These are phyloP conservation scores for Alnus rubra DNA, from an alignment of 306 rosid genomes.

Conservation along the genomic window DNA sequence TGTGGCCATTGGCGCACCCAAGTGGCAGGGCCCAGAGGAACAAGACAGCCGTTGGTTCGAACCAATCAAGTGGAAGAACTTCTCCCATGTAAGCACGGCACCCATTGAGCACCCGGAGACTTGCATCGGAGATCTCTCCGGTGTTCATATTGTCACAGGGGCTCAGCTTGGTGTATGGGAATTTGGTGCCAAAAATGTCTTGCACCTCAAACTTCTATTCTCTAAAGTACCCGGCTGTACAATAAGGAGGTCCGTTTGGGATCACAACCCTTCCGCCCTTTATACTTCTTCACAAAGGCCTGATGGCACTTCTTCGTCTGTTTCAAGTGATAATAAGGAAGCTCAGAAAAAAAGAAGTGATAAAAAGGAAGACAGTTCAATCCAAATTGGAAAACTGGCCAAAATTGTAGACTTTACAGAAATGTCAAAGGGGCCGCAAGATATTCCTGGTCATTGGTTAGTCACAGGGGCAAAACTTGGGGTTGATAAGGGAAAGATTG, in stretches of 20 bases:
- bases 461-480: slow-evolving; percentile 99
- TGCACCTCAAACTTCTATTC: slow-evolving; percentile 92
- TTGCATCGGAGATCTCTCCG: slow-evolving; percentile 91
- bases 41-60: slow-evolving; percentile 99
- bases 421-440: slow-evolving; percentile 96
- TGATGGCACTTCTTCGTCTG: slow-evolving; percentile 80
- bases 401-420: slow-evolving; percentile 89
- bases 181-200: slow-evolving; percentile 89
- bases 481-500: slow-evolving; percentile 90
- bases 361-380: slow-evolving; percentile 71
- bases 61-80: slow-evolving; percentile 98
- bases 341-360: slow-evolving; percentile 46
- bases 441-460: slow-evolving; percentile 97
- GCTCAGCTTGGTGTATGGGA: slow-evolving; percentile 99
- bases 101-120: slow-evolving; percentile 89
- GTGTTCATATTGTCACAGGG: slow-evolving; percentile 94
- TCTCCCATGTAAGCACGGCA: slow-evolving; percentile 98
- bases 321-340: slow-evolving; percentile 33
- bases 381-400: slow-evolving; percentile 67
- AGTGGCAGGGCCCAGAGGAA: slow-evolving; percentile 99
- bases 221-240: slow-evolving; percentile 97
- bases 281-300: slow-evolving; percentile 41
- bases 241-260: slow-evolving; percentile 93
- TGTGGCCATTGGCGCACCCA: slow-evolving; percentile 94
- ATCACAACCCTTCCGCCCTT: slow-evolving; percentile 71